Conservation (phyloP, 2,329 filamentous ascomycete species). For the Bipolaris victoriae region DNA sequence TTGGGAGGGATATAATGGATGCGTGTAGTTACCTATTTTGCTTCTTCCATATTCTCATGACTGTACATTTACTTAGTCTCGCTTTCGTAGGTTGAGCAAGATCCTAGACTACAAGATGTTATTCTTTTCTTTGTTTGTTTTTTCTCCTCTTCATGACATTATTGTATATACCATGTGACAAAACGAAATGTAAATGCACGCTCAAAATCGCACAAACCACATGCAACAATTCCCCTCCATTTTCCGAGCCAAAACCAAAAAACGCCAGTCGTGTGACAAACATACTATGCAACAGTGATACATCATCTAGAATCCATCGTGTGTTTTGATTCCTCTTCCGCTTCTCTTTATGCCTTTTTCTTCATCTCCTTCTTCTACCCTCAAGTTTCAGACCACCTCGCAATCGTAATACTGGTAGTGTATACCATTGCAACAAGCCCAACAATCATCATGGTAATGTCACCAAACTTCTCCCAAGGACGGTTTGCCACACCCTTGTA, state of each 20-base stretch:
- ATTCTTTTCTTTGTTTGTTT: not conserved
- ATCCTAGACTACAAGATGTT: not conserved
- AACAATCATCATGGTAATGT: constrained; percentile 67
- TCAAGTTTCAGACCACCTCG: constrained; percentile 36
- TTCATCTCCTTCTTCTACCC: not conserved
- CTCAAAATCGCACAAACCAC: not conserved
- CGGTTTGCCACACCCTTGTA: constrained; percentile 69
- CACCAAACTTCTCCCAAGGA: constrained; percentile 62
- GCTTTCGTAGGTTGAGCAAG: not conserved
- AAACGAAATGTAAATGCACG: not conserved
- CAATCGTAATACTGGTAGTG: constrained; percentile 68
- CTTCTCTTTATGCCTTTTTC: not conserved
- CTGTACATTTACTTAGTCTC: not conserved
- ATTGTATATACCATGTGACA: not conserved
- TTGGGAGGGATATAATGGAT: not conserved
- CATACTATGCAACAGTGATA: constrained; percentile 8
- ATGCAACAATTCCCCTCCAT: not conserved
- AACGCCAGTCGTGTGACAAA: not conserved
- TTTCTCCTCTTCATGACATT: constrained; percentile 1
- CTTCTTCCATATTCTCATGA: not conserved
- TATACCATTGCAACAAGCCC: constrained; percentile 76
- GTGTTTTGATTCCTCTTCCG: not conserved
- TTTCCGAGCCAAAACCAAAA: not conserved
- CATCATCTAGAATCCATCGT: not conserved
- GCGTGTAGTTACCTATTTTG: not conserved